Evolutionary conservation across 2,329 filamentous ascomycete genomes (phyloP).

Genomic region (Cyanodermella asteris): DNA sequence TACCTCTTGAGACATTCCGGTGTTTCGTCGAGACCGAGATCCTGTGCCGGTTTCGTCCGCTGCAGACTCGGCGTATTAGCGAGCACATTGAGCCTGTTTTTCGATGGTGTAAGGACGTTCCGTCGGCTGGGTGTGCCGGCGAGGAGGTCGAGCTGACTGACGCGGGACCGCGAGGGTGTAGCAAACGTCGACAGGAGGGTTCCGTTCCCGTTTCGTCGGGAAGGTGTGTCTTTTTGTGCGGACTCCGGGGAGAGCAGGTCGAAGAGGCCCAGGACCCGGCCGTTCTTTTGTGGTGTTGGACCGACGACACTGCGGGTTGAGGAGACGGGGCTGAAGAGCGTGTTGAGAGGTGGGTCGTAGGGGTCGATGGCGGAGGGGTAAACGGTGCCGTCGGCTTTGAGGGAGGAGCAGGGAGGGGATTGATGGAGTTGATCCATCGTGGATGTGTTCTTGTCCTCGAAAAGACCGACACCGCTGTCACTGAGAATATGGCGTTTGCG

Average conservation of each 20-base stretch:
- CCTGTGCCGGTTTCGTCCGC: background rate
- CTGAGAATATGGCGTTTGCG: slow-evolving; percentile 1
- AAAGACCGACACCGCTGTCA: no score
- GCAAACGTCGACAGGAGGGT: background rate
- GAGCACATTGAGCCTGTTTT: no score
- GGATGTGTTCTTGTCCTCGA: no score
- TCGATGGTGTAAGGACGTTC: no score
- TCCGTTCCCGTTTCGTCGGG: slow-evolving; percentile 1
- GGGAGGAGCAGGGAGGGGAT: slow-evolving; percentile 4
- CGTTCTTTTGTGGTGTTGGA: slow-evolving; percentile 26
- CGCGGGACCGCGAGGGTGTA: slow-evolving; percentile 3
- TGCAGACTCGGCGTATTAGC: background rate
- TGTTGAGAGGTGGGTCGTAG: slow-evolving; percentile 23
- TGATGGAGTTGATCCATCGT: slow-evolving; percentile 6
- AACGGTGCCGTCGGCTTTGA: slow-evolving; percentile 13
- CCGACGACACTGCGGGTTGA: slow-evolving; percentile 19
- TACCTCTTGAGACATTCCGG: no score
- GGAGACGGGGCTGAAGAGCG: slow-evolving; percentile 11
- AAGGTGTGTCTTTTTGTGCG: slow-evolving; percentile 2
- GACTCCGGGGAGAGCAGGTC: slow-evolving; percentile 18
- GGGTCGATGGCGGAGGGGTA: slow-evolving; percentile 21
- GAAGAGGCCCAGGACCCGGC: slow-evolving; percentile 24
- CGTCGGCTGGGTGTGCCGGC: no score
- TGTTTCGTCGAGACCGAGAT: no score
- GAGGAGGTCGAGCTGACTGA: no score